Conservation (phyloP, 129 eudicot genomes). For the Pulicaria dysenterica region DNA sequence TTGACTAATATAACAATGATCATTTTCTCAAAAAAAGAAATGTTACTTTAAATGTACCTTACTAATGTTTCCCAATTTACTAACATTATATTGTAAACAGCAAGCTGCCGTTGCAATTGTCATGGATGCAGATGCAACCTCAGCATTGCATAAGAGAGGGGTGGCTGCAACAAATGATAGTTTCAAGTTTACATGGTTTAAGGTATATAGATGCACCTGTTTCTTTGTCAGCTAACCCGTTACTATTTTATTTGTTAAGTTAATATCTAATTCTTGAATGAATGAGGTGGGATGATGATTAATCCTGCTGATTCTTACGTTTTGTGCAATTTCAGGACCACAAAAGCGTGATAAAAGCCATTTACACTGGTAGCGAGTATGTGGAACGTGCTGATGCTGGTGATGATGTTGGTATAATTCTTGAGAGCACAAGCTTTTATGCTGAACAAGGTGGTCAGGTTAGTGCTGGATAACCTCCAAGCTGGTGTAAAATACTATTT, state of each 20-base stretch:
- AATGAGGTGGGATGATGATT: neutral
- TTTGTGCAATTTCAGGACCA: constrained; percentile 62
- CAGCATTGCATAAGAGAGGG: constrained; percentile 73
- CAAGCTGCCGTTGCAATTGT: constrained; percentile 71
- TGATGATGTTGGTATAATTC: constrained; percentile 76
- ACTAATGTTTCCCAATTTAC: neutral
- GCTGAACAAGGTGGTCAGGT: constrained; percentile 99
- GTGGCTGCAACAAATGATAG: constrained; percentile 71
- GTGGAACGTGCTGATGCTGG: constrained; percentile 64
- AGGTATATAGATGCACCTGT: constrained; percentile 53
- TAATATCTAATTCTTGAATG: neutral
- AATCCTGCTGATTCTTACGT: constrained; percentile 14
- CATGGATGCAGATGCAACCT: constrained; percentile 97
- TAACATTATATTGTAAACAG: constrained; percentile 38
- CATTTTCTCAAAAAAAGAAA: neutral
- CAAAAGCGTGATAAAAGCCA: constrained; percentile 74
- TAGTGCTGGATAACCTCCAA: constrained; percentile 33
- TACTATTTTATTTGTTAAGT: constrained; percentile 7
- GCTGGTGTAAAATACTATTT: neutral
- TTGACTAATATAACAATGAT: too few species aligned
- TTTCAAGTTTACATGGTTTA: constrained; percentile 74
- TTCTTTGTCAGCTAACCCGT: neutral
- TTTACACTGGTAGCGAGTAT: constrained; percentile 82
- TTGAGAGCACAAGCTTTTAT: constrained; percentile 87
- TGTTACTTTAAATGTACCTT: neutral